Evolutionary conservation across 1,284 basidiomycete genomes (phyloP).

Genomic region (Trametes hirsuta): DNA sequence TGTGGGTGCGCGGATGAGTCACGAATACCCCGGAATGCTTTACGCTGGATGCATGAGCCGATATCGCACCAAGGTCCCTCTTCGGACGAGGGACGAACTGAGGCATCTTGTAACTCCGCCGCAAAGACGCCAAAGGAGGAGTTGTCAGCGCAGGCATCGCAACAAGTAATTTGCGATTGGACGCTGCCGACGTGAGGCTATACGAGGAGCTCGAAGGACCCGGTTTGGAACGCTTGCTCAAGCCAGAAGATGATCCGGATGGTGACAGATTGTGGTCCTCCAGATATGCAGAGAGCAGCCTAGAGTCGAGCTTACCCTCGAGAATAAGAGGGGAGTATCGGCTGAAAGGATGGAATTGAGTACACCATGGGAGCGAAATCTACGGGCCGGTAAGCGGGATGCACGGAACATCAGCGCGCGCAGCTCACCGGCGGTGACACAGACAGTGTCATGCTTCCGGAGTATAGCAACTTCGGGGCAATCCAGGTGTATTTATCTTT

Average conservation of each 20-base stretch:
- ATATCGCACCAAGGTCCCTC: background rate
- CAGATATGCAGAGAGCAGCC: background rate
- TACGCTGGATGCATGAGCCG: background rate
- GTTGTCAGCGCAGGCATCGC: too few species aligned
- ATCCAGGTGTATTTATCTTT: background rate
- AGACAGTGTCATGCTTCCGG: background rate
- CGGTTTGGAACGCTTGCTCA: too few species aligned
- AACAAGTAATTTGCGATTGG: too few species aligned
- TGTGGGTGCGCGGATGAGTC: background rate
- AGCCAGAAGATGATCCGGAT: too few species aligned
- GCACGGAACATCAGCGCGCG: too few species aligned
- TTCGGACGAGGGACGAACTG: too few species aligned
- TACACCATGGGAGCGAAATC: background rate
- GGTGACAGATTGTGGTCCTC: background rate
- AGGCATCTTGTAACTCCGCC: too few species aligned
- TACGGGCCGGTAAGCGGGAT: background rate
- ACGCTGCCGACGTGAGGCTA: too few species aligned
- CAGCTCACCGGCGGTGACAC: too few species aligned
- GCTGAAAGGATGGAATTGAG: background rate
- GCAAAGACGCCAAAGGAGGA: too few species aligned
- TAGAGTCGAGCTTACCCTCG: background rate
- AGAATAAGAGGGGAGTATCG: background rate
- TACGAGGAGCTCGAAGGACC: too few species aligned
- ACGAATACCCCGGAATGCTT: background rate
- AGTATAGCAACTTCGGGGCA: background rate